phyloP scores from a whole-genome alignment of 805 yeast species.

The Candida insectorum region DNA sequence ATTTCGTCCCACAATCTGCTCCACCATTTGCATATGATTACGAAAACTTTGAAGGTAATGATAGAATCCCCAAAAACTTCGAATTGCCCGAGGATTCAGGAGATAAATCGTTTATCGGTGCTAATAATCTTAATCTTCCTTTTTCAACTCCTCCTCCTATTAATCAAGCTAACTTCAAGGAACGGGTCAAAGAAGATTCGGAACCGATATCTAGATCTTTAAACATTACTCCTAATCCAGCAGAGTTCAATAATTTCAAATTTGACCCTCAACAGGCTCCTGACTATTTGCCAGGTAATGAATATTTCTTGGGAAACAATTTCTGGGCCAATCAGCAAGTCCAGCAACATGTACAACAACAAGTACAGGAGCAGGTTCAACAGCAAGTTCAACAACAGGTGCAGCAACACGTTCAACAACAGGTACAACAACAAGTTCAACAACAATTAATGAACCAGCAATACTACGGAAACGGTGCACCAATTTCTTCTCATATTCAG shows the following conservation, averaged over 20 bases:
- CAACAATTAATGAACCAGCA: conserved; percentile 7
- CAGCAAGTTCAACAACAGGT: conserved; percentile 11
- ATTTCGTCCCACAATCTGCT: conserved; percentile 32
- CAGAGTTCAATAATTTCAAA: conserved; percentile 1
- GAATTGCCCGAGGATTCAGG: conserved; percentile 16
- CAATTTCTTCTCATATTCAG: too few species aligned
- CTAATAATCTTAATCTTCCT: conserved; percentile 15
- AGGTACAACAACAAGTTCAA: conserved; percentile 11
- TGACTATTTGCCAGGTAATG: conserved; percentile 3
- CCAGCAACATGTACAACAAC: conserved; percentile 11
- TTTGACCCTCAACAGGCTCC: conserved; percentile 1
- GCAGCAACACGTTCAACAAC: conserved; percentile 11
- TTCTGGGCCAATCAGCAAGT: conserved; percentile 8
- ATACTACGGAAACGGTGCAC: conserved; percentile 3
- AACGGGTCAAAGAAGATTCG: too few species aligned
- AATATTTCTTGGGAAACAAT: conserved; percentile 2
- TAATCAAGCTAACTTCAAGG: conserved; percentile 6
- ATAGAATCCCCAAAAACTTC: conserved; percentile 13
- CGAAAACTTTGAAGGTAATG: conserved; percentile 3
- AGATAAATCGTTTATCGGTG: too few species aligned
- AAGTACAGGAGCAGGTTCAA: conserved; percentile 11
- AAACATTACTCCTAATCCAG: conserved; percentile 5
- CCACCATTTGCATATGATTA: conserved; percentile 25
- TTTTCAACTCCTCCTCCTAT: conserved; percentile 23
- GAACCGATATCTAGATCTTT: conserved; percentile 3